phyloP scores from a whole-genome alignment of 768 basidiomycete species.

The Heimioporus sp. region DNA sequence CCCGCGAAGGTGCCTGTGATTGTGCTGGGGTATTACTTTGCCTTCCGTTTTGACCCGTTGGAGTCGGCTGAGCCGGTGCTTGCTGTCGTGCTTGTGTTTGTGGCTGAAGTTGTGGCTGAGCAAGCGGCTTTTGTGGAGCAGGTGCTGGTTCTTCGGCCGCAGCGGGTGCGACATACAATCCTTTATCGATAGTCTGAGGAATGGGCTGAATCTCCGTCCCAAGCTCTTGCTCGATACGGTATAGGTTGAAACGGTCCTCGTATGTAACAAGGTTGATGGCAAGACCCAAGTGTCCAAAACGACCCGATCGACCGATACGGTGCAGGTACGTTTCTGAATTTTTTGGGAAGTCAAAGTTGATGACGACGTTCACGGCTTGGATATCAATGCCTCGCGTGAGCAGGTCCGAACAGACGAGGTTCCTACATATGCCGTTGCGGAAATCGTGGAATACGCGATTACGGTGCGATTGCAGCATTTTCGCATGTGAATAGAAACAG shows the following conservation, averaged over 20 bases:
- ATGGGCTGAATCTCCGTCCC: constrained; percentile 98
- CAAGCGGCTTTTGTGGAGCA: constrained; percentile 40
- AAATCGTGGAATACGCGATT: constrained; percentile 99
- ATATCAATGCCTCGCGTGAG: constrained; percentile 99
- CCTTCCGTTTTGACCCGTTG: constrained; percentile 26
- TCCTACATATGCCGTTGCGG: constrained; percentile 96
- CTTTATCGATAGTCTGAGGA: constrained; percentile 86
- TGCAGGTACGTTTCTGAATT: constrained; percentile 99
- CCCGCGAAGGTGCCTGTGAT: constrained; percentile 22
- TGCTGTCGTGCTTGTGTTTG: constrained; percentile 30
- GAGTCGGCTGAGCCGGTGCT: constrained; percentile 21
- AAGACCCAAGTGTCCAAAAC: constrained; percentile 94
- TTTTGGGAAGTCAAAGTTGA: constrained; percentile 99
- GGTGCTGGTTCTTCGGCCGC: constrained; percentile 43
- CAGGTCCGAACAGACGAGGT: constrained; percentile 96
- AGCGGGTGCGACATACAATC: constrained; percentile 87
- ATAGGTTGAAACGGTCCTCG: constrained; percentile 96
- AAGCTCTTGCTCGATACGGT: constrained; percentile 97
- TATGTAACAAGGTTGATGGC: constrained; percentile 98
- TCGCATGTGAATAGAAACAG: constrained; percentile 99
- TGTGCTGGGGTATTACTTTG: constrained; percentile 24
- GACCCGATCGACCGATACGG: constrained; percentile 95
- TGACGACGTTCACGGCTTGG: constrained; percentile 99
- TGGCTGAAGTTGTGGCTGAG: constrained; percentile 28
- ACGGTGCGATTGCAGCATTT: constrained; percentile 98